phyloP scores from a whole-genome alignment of 805 yeast genomes.

The Tetrapisispora fleetii region DNA sequence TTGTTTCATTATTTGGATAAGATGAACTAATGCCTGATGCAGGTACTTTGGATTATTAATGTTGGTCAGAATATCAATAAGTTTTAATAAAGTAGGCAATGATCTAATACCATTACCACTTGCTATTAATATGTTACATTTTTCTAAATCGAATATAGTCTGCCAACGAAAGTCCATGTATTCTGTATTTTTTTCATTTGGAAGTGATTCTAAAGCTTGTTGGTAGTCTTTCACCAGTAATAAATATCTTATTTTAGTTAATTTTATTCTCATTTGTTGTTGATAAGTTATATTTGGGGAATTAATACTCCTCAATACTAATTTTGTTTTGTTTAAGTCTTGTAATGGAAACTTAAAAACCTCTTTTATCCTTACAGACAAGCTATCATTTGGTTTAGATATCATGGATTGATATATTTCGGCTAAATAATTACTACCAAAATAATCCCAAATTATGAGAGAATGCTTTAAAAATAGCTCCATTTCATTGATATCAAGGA shows the following conservation, averaged over 20 bases:
- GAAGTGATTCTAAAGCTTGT: conserved; percentile 20
- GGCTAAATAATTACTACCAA: conserved; percentile 13
- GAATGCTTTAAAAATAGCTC: conserved; percentile 2
- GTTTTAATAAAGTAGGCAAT: conserved; percentile 39
- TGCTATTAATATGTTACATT: conserved; percentile 25
- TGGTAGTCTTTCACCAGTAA: conserved; percentile 25
- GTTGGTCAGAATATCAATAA: conserved; percentile 38
- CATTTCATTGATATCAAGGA: conserved; percentile 3
- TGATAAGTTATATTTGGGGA: conserved; percentile 25
- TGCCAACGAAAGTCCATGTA: conserved; percentile 22
- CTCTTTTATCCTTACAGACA: conserved; percentile 7
- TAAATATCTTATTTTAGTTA: conserved; percentile 32
- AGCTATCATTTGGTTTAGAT: neutral
- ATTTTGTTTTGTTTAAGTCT: neutral
- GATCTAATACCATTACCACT: conserved; percentile 41
- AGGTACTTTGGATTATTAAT: conserved; percentile 38
- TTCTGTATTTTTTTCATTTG: conserved; percentile 12
- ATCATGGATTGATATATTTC: conserved; percentile 9
- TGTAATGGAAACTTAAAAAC: conserved; percentile 3
- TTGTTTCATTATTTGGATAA: conserved; percentile 37
- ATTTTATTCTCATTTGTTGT: conserved; percentile 34
- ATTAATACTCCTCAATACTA: conserved; percentile 17
- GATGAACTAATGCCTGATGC: conserved; percentile 38
- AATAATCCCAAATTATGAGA: conserved; percentile 12
- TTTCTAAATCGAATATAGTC: conserved; percentile 18